Percentiles rank a stretch among this genome's conserved stretches.
These are phyloP conservation scores for Drosera spatulata DNA, from an alignment of 179 eudicot genomes.

Conservation along the genomic window DNA sequence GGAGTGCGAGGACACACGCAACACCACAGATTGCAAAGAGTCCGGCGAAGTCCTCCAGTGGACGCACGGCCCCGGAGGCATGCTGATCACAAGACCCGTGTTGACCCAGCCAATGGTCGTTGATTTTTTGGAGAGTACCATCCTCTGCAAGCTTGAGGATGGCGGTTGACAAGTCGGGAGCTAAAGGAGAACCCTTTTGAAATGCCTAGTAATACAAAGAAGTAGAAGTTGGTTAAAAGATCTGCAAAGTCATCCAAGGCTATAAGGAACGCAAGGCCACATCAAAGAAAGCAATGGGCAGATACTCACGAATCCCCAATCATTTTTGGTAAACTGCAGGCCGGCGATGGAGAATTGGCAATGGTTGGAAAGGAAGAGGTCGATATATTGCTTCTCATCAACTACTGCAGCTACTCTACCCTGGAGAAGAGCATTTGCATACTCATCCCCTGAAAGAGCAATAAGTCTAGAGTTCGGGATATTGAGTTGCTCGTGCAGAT, in stretches of 20 bases:
- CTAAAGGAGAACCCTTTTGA: constrained; percentile 53
- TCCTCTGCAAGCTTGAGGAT: constrained; percentile 46
- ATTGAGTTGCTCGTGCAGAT: constrained; percentile 38
- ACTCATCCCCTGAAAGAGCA: constrained; percentile 29
- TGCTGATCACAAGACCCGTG: constrained; percentile 16
- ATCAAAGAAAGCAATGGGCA: not conserved
- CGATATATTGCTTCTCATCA: constrained; percentile 57
- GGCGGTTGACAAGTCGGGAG: constrained; percentile 59
- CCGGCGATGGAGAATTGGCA: constrained; percentile 49
- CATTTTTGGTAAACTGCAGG: constrained; percentile 47
- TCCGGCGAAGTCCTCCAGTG: constrained; percentile 47
- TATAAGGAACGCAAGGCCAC: not conserved
- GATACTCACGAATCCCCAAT: constrained; percentile 49
- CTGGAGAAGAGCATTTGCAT: constrained; percentile 31
- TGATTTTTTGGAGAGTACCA: constrained; percentile 44
- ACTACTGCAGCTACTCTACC: constrained; percentile 54
- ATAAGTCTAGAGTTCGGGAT: constrained; percentile 39
- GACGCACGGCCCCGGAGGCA: constrained; percentile 23
- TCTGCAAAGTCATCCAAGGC: not conserved
- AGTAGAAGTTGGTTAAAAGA: not conserved
- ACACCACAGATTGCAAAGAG: constrained; percentile 41
- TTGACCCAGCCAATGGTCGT: constrained; percentile 26
- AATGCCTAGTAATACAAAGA: constrained; percentile 33
- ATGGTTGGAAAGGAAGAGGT: constrained; percentile 37
- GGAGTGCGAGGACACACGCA: constrained; percentile 36